A percentile compares a stretch with the other conserved stretches of the same genome.
phyloP scores from a whole-genome alignment of 768 basidiomycete genomes.

The Panaeolus cyanescens region DNA sequence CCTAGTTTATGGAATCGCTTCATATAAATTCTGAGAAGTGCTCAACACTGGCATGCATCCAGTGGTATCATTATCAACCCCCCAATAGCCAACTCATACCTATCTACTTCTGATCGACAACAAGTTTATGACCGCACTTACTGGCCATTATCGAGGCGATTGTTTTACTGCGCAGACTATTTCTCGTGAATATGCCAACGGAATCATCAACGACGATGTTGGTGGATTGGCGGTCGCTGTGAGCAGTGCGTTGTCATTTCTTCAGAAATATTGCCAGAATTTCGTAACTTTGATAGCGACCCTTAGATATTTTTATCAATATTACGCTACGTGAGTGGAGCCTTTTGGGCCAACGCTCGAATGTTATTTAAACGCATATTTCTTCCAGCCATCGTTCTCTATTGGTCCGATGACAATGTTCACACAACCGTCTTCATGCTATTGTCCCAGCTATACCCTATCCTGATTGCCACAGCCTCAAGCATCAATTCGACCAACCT shows the following conservation, averaged over 20 bases:
- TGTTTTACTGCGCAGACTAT: conserved; percentile 18
- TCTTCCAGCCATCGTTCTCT: conserved; percentile 9
- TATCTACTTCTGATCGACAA: too few relatives aligned
- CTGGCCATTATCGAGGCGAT: conserved; percentile 2
- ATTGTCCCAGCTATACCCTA: conserved; percentile 18
- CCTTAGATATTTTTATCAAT: background rate
- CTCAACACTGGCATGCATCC: too few relatives aligned
- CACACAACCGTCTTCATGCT: conserved; percentile 13
- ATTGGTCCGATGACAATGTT: conserved; percentile 9
- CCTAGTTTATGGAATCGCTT: too few relatives aligned
- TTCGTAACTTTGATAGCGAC: background rate
- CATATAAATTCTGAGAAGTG: too few relatives aligned
- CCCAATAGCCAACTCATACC: too few relatives aligned
- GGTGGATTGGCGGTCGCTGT: conserved; percentile 17
- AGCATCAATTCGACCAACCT: conserved; percentile 13
- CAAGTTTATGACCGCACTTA: too few relatives aligned
- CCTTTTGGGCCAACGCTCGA: background rate
- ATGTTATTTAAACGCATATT: background rate
- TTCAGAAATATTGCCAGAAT: background rate
- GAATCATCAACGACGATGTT: conserved; percentile 16
- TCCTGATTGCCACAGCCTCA: conserved; percentile 16
- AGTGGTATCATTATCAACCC: too few relatives aligned
- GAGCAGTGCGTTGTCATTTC: conserved; percentile 6
- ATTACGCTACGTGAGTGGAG: background rate
- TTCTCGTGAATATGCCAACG: conserved; percentile 6